Conservation (phyloP, 2,329 filamentous ascomycete species). For the Septoria petroselini region DNA sequence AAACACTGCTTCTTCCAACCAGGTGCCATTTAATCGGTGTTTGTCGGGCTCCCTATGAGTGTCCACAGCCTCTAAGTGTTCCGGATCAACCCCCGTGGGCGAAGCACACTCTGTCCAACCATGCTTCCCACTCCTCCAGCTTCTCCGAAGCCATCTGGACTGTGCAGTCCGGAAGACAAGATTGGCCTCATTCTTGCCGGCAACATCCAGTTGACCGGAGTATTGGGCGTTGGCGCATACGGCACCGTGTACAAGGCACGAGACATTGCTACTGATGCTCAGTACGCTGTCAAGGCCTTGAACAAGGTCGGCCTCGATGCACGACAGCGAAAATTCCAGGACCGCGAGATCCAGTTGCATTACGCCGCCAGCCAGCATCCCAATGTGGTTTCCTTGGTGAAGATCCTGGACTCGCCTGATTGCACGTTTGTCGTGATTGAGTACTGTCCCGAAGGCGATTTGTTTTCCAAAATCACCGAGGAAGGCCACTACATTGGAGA, state of each 20-base stretch:
- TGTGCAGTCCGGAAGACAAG: conserved; percentile 69
- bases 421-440: conserved; percentile 96
- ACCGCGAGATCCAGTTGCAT: conserved; percentile 88
- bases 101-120: conserved; percentile 12
- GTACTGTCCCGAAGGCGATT: conserved; percentile 92
- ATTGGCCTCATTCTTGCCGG: conserved; percentile 80
- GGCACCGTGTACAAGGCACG: conserved; percentile 90
- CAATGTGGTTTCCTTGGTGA: conserved; percentile 89
- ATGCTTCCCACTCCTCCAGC: conserved; percentile 53
- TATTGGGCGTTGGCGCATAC: conserved; percentile 91
- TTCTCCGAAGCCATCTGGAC: conserved; percentile 43
- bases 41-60: conserved; percentile 22
- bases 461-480: conserved; percentile 97
- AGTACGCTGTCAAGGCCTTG: conserved; percentile 94
- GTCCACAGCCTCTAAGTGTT: conserved; percentile 18
- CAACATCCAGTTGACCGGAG: conserved; percentile 75
- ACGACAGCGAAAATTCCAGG: conserved; percentile 84
- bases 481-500: conserved; percentile 89
- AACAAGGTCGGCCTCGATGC: conserved; percentile 90
- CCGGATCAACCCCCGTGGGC: conserved; percentile 13
- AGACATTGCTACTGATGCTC: conserved; percentile 74
- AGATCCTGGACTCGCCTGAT: conserved; percentile 86
- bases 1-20: conserved; percentile 7
- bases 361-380: conserved; percentile 82
- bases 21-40: conserved; percentile 16